Conservation (phyloP, 352 stramenopile genomes). For the Globisporangium heterothallicum region DNA sequence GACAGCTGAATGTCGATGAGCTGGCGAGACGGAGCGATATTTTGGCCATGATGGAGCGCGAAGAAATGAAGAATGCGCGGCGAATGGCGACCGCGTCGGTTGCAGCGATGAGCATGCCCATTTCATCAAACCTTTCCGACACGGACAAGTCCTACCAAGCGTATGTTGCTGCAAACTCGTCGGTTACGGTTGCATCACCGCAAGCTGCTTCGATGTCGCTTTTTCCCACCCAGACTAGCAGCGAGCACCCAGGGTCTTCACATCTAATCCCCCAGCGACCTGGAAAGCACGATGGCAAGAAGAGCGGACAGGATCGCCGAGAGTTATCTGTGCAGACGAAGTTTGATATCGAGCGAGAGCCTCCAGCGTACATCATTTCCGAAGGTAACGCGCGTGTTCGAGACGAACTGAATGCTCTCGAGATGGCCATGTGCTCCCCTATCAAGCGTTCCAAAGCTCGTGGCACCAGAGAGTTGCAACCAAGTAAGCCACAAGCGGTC, state of each 20-base stretch:
- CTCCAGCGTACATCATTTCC: constrained; percentile 24
- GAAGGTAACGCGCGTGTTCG: constrained; percentile 27
- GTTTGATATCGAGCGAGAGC: constrained; percentile 37
- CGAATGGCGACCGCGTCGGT: constrained; percentile 28
- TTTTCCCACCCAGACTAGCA: not conserved
- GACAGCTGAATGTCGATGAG: constrained; percentile 39
- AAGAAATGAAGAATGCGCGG: constrained; percentile 20
- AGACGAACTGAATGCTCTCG: constrained; percentile 20
- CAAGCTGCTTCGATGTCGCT: not conserved
- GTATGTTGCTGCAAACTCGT: constrained; percentile 37
- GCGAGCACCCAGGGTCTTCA: not conserved
- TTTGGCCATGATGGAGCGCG: constrained; percentile 35
- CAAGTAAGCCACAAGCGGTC: not conserved
- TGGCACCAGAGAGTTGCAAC: not conserved
- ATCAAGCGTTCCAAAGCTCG: constrained; percentile 20
- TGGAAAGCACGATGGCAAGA: constrained; percentile 6
- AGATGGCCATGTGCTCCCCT: constrained; percentile 27
- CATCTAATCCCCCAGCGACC: constrained; percentile 9
- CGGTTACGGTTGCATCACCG: constrained; percentile 12
- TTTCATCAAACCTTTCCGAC: constrained; percentile 10
- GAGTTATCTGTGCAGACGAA: constrained; percentile 22
- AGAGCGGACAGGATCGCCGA: not conserved
- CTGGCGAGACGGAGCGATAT: constrained; percentile 47
- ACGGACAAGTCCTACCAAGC: constrained; percentile 27
- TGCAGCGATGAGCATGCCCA: constrained; percentile 22